Conservation (phyloP, 2,329 filamentous ascomycete species). For the Alternaria gansuensis region DNA sequence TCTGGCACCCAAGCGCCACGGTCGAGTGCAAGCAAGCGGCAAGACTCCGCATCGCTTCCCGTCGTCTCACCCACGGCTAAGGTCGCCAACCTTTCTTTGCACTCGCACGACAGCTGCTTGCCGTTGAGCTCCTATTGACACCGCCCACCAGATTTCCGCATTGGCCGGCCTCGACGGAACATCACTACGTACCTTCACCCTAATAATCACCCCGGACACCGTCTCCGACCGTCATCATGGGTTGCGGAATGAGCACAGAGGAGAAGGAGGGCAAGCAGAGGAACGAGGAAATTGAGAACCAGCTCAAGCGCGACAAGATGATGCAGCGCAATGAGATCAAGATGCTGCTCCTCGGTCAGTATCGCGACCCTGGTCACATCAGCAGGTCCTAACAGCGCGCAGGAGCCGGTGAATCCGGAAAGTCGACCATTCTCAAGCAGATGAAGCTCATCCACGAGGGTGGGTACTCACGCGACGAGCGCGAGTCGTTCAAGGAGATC, state of each 20-base stretch:
- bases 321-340: conserved; percentile 99
- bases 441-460: conserved; percentile 99
- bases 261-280: conserved; percentile 99
- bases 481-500: conserved; percentile 75
- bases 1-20: conserved; percentile 20
- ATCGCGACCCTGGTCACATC: conserved; percentile 21
- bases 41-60: conserved; percentile 19
- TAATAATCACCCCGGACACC: conserved; percentile 37
- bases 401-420: conserved; percentile 98
- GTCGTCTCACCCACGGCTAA: conserved; percentile 11
- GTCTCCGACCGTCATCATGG: conserved; percentile 73
- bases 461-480: conserved; percentile 91
- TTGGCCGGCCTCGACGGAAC: conserved; percentile 49
- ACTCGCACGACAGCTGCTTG: conserved; percentile 1
- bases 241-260: conserved; percentile 99
- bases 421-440: conserved; percentile 93
- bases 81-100: conserved; percentile 11
- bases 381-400: conserved; percentile 40
- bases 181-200: conserved; percentile 36
- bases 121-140: conserved; percentile 20
- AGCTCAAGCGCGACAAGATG: conserved; percentile 98
- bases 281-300: conserved; percentile 99
- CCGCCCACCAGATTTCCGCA: conserved; percentile 39
- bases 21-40: conserved; percentile 11
- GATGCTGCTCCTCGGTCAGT: conserved; percentile 96